Percentiles rank a stretch among this genome's conserved stretches.
phyloP scores from a whole-genome alignment of 2,329 filamentous ascomycete species.

The Emergomyces pasteurianus region DNA sequence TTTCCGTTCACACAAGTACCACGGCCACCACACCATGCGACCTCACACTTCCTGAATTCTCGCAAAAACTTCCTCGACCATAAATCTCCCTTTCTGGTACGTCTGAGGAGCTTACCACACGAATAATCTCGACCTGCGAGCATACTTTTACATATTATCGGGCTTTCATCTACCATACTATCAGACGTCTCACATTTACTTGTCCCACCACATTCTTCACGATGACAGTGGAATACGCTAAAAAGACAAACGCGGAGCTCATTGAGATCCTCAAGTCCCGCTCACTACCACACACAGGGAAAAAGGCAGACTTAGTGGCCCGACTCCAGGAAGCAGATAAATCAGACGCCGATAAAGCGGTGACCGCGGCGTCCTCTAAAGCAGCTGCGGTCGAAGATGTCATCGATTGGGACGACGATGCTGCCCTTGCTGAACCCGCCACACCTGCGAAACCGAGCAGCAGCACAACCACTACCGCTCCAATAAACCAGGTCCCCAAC shows the following conservation, averaged over 20 bases:
- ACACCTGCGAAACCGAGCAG: constrained; percentile 20
- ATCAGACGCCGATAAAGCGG: constrained; percentile 23
- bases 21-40: not conserved
- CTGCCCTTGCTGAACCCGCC: constrained; percentile 15
- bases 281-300: constrained; percentile 36
- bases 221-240: constrained; percentile 36
- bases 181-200: not conserved
- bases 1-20: not conserved
- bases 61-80: not conserved
- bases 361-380: constrained; percentile 6
- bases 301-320: constrained; percentile 39
- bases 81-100: not conserved
- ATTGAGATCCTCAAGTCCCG: constrained; percentile 39
- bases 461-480: constrained; percentile 17
- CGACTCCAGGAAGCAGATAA: constrained; percentile 37
- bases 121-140: not conserved
- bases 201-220: constrained; percentile 1
- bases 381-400: constrained; percentile 27
- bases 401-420: constrained; percentile 34
- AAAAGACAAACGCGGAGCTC: constrained; percentile 39
- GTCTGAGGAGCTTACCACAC: not conserved
- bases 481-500: constrained; percentile 25
- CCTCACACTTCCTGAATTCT: not conserved
- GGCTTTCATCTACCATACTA: not conserved
- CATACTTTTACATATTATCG: not conserved